These are phyloP conservation scores for Colletotrichum sp. DNA, from an alignment of 2,329 filamentous ascomycete genomes.

Conservation along the genomic window DNA sequence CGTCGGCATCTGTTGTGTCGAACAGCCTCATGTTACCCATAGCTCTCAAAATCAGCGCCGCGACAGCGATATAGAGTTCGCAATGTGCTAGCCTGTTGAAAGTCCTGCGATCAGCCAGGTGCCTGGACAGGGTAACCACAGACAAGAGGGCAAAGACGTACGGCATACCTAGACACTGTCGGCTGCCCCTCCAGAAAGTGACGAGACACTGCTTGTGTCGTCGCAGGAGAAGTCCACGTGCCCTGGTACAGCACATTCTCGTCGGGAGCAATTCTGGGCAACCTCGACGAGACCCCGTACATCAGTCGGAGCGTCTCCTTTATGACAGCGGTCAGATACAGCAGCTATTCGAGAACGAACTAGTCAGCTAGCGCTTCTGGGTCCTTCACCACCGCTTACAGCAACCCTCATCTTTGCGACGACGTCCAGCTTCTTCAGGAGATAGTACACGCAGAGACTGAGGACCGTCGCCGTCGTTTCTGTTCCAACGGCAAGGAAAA, in stretches of 20 bases:
- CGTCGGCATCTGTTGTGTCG: not conserved
- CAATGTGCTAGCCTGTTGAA: not conserved
- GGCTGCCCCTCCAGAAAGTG: not conserved
- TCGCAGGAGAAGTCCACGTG: not conserved
- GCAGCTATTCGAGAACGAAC: not conserved
- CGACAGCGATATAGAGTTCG: not conserved
- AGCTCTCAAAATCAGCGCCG: not conserved
- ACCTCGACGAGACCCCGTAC: not conserved
- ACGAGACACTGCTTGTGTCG: not conserved
- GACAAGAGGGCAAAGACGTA: not conserved
- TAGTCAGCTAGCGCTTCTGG: not conserved
- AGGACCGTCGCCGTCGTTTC: accelerated
- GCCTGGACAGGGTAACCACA: not conserved
- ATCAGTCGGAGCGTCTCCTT: not conserved
- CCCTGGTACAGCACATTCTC: not conserved
- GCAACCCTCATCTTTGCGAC: too few relatives aligned
- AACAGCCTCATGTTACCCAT: not conserved
- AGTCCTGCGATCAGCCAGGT: not conserved
- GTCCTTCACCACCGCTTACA: accelerated
- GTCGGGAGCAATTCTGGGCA: not conserved
- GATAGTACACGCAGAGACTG: too few relatives aligned
- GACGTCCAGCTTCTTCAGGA: too few relatives aligned
- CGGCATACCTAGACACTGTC: not conserved
- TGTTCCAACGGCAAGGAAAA: accelerated
- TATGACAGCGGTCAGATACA: not conserved